Conservation (phyloP, 371 early-diverging fungal species). For the Phascolomyces articulosus region DNA sequence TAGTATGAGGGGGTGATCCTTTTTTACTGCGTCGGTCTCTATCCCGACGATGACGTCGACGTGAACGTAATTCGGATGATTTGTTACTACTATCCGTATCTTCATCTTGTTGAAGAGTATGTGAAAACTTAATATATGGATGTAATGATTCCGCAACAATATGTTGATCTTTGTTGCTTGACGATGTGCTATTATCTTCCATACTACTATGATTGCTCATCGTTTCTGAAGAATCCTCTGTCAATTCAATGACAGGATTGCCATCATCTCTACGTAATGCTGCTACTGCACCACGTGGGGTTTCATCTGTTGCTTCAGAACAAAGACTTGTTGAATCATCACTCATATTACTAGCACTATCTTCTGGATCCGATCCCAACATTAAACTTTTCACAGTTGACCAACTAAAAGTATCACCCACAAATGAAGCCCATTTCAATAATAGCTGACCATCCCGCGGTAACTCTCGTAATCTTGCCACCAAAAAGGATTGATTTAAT, state of each 20-base stretch:
- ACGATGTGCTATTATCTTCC: neutral
- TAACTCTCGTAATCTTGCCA: slow-evolving; percentile 34
- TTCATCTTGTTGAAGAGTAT: neutral
- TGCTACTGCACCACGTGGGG: neutral
- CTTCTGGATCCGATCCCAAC: slow-evolving; percentile 39
- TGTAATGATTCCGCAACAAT: neutral
- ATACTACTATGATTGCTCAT: neutral
- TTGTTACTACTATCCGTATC: neutral
- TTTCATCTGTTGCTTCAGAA: neutral
- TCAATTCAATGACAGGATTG: neutral
- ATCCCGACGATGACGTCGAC: neutral
- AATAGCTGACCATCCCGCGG: slow-evolving; percentile 37
- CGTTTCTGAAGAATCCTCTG: neutral
- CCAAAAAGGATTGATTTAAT: slow-evolving; percentile 34
- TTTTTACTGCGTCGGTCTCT: neutral
- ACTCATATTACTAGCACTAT: slow-evolving; percentile 4
- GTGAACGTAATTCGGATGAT: neutral
- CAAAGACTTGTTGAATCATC: neutral
- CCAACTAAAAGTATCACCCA: slow-evolving; percentile 50
- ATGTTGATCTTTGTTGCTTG: neutral
- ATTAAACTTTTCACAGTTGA: slow-evolving; percentile 45
- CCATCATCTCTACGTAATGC: no score
- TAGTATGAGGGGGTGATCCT: neutral
- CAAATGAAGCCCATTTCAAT: slow-evolving; percentile 45
- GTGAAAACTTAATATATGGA: slow-evolving; percentile 2